A percentile compares a stretch with the other conserved stretches of the same genome.
phyloP scores from a whole-genome alignment of 2,329 filamentous ascomycete genomes.

The Alternaria conjuncta region DNA sequence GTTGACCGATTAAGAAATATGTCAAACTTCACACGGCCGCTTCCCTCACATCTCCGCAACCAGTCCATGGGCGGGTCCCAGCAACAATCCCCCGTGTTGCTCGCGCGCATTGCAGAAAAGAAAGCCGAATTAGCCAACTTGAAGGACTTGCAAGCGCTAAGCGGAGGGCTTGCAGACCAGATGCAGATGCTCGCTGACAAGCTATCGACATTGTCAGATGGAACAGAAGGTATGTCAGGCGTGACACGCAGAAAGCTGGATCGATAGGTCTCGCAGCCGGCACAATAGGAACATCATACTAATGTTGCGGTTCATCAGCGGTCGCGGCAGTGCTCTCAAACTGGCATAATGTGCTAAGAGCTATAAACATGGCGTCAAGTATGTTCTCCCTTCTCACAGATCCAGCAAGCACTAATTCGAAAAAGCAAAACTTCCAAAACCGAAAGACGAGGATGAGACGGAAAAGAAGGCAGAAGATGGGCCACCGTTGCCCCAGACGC shows the following conservation, averaged over 20 bases:
- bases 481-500: slow-evolving; percentile 74
- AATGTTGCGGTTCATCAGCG: slow-evolving; percentile 56
- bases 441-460: slow-evolving; percentile 56
- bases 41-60: slow-evolving; percentile 70
- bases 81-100: slow-evolving; percentile 71
- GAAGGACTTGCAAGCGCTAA: slow-evolving; percentile 78
- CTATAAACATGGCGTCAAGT: slow-evolving; percentile 88
- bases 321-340: slow-evolving; percentile 85
- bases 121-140: slow-evolving; percentile 81
- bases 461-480: slow-evolving; percentile 50
- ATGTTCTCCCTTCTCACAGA: slow-evolving; percentile 43
- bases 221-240: slow-evolving; percentile 71
- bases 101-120: slow-evolving; percentile 83
- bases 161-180: slow-evolving; percentile 77
- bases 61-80: slow-evolving; percentile 49
- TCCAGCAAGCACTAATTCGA: slow-evolving; percentile 17
- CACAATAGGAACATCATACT: slow-evolving; percentile 10
- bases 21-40: slow-evolving; percentile 51
- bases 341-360: slow-evolving; percentile 85
- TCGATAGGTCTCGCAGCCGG: background rate
- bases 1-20: slow-evolving; percentile 20
- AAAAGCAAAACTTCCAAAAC: slow-evolving; percentile 72
- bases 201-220: slow-evolving; percentile 76
- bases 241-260: background rate
- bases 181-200: slow-evolving; percentile 85